Evolutionary conservation across 164 flowering plant species (phyloP).

Genomic region (Chloranthus sessilifolius): DNA sequence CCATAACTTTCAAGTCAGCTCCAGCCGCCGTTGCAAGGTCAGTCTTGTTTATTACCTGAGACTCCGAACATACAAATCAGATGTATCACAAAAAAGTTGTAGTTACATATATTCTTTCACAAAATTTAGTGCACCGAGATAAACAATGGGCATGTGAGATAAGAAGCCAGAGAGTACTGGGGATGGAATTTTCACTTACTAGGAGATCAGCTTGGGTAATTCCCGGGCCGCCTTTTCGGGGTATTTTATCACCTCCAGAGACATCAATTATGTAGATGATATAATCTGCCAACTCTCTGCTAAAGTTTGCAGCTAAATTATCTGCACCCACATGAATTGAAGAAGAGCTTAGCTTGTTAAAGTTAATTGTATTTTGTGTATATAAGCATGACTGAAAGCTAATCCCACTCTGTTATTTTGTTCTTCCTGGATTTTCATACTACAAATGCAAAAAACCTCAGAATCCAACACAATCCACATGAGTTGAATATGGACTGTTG

Average conservation of each 20-base stretch:
- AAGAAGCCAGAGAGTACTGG: background rate
- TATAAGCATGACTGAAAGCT: too few relatives aligned
- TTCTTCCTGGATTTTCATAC: too few relatives aligned
- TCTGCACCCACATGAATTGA: too few relatives aligned
- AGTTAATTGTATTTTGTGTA: too few relatives aligned
- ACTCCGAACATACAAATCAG: background rate
- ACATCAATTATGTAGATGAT: constrained; percentile 96
- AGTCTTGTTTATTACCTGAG: constrained; percentile 93
- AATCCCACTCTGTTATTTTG: too few relatives aligned
- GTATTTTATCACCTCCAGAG: constrained; percentile 95
- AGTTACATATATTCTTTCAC: background rate
- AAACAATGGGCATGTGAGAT: constrained; percentile 1
- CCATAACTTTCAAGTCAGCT: constrained; percentile 89
- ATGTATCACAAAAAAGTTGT: background rate
- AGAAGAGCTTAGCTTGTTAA: too few relatives aligned
- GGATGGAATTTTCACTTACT: constrained; percentile 28
- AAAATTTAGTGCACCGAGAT: too few relatives aligned
- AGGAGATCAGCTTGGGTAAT: constrained; percentile 97
- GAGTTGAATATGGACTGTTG: too few relatives aligned
- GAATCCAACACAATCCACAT: too few relatives aligned
- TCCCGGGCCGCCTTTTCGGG: constrained; percentile 98
- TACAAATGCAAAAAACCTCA: too few relatives aligned
- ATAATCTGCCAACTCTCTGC: constrained; percentile 94
- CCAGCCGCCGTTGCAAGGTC: constrained; percentile 95
- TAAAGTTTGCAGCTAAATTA: constrained; percentile 96